These are phyloP conservation scores for Zygnema cylindricum DNA, from an alignment of 139 green algal species.

Conservation along the genomic window DNA sequence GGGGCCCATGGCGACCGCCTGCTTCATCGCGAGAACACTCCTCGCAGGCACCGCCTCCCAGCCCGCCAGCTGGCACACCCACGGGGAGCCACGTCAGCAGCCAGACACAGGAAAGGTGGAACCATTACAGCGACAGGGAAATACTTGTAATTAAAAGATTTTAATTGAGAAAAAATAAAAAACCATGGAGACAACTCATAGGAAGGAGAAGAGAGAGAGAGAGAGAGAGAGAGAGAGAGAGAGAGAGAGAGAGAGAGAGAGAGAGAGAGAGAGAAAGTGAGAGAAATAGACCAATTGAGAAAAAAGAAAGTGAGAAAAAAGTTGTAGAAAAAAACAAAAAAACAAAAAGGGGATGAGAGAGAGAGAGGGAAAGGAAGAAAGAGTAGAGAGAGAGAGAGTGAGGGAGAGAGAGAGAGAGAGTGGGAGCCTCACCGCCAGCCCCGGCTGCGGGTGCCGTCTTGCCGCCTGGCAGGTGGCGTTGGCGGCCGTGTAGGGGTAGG, in stretches of 20 bases:
- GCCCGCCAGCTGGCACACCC: conserved; percentile 73
- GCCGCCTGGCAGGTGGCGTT: conserved; percentile 27
- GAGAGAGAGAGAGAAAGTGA: too few species aligned
- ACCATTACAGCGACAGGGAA: neutral
- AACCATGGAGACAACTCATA: neutral
- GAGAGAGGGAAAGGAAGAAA: too few species aligned
- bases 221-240: too few species aligned
- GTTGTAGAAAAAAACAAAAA: too few species aligned
- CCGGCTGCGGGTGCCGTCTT: neutral
- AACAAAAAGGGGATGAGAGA: too few species aligned
- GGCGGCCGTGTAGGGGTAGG: conserved; percentile 84
- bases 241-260: too few species aligned
- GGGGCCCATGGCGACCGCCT: conserved; percentile 84
- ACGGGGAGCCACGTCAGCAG: neutral
- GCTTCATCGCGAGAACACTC: conserved; percentile 48
- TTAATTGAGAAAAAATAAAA: neutral
- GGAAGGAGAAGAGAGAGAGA: too few species aligned
- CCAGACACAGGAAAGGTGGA: neutral
- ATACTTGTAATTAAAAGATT: neutral
- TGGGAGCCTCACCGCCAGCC: too few species aligned
- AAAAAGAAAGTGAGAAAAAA: too few species aligned
- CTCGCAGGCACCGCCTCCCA: conserved; percentile 86
- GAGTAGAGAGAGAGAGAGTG: too few species aligned
- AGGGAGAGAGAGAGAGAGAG: too few species aligned
- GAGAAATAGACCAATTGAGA: too few species aligned